phyloP scores from a whole-genome alignment of 2,329 filamentous ascomycete genomes.

The Ramichloridium luteum region DNA sequence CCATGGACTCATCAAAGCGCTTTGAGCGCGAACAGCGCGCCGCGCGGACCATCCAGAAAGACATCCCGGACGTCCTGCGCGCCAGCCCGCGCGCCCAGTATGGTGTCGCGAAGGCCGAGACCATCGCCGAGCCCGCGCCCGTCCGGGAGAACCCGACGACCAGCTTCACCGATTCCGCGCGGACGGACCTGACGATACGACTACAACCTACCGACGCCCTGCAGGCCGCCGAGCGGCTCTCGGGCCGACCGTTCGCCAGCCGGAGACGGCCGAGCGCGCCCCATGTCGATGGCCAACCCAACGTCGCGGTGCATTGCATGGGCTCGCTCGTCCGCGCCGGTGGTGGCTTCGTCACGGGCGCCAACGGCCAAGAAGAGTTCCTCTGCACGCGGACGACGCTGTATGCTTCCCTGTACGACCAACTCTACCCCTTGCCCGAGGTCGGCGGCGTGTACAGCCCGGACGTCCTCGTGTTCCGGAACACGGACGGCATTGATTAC shows the following conservation, averaged over 20 bases:
- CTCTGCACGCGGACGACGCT: conserved; percentile 50
- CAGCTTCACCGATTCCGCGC: conserved; percentile 6
- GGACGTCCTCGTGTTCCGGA: conserved; percentile 48
- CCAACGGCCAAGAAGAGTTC: conserved; percentile 49
- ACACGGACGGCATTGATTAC: conserved; percentile 28
- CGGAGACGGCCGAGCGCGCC: conserved; percentile 6
- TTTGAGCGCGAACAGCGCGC: conserved; percentile 19
- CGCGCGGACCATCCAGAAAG: conserved; percentile 47
- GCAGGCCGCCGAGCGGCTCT: conserved; percentile 32
- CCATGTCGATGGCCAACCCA: conserved; percentile 20
- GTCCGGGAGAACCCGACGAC: conserved; percentile 11
- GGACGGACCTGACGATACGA: conserved; percentile 27
- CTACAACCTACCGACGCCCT: conserved; percentile 43
- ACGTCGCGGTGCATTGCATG: conserved; percentile 50
- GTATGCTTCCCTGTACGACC: conserved; percentile 44
- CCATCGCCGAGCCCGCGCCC: conserved; percentile 32
- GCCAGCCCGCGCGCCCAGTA: conserved; percentile 43
- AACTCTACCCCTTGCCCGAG: conserved; percentile 49
- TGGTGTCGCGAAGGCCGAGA: conserved; percentile 41
- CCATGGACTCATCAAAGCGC: conserved; percentile 15
- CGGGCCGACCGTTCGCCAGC: conserved; percentile 13
- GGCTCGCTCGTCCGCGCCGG: conserved; percentile 49
- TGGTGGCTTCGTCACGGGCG: conserved; percentile 48
- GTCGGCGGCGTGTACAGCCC: conserved; percentile 44
- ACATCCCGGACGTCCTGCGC: conserved; percentile 44